Base-by-base conservation (phyloP, 768 basidiomycete genomes). In the Asterophora lycoperdoides region DNA sequence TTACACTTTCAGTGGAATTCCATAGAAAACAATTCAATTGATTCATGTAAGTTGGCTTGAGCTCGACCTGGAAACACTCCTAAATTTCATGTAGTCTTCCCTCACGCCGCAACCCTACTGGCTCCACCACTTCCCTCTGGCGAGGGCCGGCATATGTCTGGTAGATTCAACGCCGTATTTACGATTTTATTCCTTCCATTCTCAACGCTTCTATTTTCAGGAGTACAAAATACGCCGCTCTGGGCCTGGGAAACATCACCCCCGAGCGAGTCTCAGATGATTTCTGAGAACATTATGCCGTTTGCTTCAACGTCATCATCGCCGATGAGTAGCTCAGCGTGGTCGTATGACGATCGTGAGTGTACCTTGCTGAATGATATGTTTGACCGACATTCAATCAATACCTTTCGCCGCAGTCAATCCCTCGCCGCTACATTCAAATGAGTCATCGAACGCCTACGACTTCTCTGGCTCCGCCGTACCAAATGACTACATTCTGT, bases 281-380 rank as follows among this genome's bases (percentile, higher is more conserved):
- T 36, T 28, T 41, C 48, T 32, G 44, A 42, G 38, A 40, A 44
- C 23, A 44, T 32, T 15, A 15, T 33, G 1, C 40, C 41, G 5
- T 32, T 44, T 32, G 20, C 38, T 37, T 35, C 55, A 17, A 20
- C 50, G 32, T 49, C 34, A 2, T 40, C 44, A 26, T 54, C 53
- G 30, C 46, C 50, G 33, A 54, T 60, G 8, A 62, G 64, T 43
- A 62, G 60, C 50, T 68, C 65, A 10, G 60, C 65, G 17, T 65
- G 64, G 30, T 66, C 68, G n/a, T 65, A 68, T 28, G 58, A 56
- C 28, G 67, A 67, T 54, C 60, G 68, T 71, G 53, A 42, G 56
- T 52, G 3, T 45, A 14, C 0, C 13, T 19, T 20, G 11, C 52
- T 2, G n/a, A n/a, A n/a, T n/a, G 8, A 19, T 26, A 6, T 26